phyloP scores from a whole-genome alignment of 805 yeast species.

The Diddensiella transvaalensis region DNA sequence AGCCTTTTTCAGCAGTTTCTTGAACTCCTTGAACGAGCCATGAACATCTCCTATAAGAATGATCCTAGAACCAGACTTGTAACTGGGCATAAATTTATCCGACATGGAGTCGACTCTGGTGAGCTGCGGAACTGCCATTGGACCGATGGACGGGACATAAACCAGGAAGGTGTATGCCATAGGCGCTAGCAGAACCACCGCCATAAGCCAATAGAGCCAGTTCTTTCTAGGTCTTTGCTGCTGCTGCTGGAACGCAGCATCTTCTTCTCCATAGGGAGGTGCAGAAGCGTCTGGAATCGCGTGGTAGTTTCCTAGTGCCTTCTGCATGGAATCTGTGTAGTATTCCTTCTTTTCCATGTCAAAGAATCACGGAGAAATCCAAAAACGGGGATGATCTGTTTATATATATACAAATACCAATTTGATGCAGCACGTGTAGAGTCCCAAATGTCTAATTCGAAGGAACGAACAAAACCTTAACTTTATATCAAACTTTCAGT shows the following conservation, averaged over 20 bases:
- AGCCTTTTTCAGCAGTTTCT: conserved; percentile 48
- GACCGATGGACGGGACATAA: conserved; percentile 15
- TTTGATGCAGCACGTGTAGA: no score
- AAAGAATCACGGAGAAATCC: no score
- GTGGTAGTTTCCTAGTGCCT: not conserved
- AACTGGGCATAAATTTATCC: conserved; percentile 11
- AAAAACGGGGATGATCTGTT: no score
- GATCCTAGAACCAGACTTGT: conserved; percentile 39
- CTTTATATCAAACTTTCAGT: no score
- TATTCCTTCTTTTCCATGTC: not conserved
- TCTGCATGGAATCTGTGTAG: not conserved
- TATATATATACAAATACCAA: no score
- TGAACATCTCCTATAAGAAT: conserved; percentile 85
- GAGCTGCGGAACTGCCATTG: conserved; percentile 21
- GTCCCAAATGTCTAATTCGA: no score
- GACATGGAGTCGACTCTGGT: conserved; percentile 16
- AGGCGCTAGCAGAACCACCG: conserved; percentile 7
- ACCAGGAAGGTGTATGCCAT: conserved; percentile 17
- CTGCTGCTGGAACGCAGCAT: no score
- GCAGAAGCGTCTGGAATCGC: not conserved
- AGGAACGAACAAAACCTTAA: no score
- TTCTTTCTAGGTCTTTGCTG: not conserved
- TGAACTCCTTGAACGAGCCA: conserved; percentile 62
- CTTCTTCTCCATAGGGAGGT: no score
- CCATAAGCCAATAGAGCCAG: not conserved